Base-by-base conservation (phyloP, 768 basidiomycete species). In the Russula sp. region DNA sequence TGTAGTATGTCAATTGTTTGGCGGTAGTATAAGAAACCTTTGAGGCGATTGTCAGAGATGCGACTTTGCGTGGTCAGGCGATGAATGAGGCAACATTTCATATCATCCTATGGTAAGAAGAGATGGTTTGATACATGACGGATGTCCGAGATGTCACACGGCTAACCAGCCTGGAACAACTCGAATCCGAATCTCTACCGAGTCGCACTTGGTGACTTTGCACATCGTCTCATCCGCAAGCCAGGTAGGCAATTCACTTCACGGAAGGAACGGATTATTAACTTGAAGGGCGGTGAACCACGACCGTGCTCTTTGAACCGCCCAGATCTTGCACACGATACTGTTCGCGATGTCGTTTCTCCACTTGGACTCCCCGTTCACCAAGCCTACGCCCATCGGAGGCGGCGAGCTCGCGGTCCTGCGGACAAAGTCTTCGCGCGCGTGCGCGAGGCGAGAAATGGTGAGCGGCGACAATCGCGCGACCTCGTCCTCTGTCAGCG, bases 401-500 rank as follows among this genome's bases (percentile, higher is more conserved):
- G 35, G 50, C 35, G 43, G 18, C 25, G 43, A 29, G 35, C 10
- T 43, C 10, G 14, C 54, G 13, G 48, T 46, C 22, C 22, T 38
- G 18, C 45, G 56, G 38, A 35, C n/a, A 29, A 49, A 58, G 16
- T 58, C 56, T 38, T 62, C 61, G 16, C 61, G 56, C 11, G 61
- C 56, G n/a, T 34, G 56, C n/a, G 61, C 56, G 16, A 62, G 49
- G 10, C 50, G 49, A 18, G 61, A 58, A 16, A 62, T 43, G 16
- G 61, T 58, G 20, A 62, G 56, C 49, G 61, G 43, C 8, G 56
- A 45, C 10, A 47, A 48, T n/a, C 22, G 3, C n/a, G 43, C 50
- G 29, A 62, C 50, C 20, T 62, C 61, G n/a, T n/a, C 34, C 50
- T 57, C 56, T 7, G 42, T 57, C 49, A 62, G 56, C 7, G 49